A percentile compares a stretch with the other conserved stretches of the same genome.
These are phyloP conservation scores for Colletotrichum tropicale DNA, from an alignment of 2,329 filamentous ascomycete species.

Conservation along the genomic window DNA sequence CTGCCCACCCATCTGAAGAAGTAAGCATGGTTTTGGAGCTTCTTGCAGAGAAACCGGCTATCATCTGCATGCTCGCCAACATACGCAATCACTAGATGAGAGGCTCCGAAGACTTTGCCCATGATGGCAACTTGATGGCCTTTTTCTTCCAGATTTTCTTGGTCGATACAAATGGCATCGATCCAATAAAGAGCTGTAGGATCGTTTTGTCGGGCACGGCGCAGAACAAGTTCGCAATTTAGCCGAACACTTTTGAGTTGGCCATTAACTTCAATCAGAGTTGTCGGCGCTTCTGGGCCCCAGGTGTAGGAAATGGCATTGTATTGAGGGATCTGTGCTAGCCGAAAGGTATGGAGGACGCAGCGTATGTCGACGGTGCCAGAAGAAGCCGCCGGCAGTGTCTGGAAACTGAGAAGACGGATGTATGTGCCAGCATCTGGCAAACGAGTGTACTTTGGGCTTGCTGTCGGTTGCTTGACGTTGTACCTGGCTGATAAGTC, in stretches of 20 bases:
- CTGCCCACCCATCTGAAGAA: neutral
- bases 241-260: neutral
- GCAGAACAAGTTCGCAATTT: neutral
- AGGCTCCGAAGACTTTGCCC: neutral
- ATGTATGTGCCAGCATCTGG: neutral
- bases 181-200: neutral
- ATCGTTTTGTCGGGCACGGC: neutral
- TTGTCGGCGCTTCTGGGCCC: neutral
- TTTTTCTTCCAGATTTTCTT: neutral
- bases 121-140: neutral
- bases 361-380: neutral
- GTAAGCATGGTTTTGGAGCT: neutral
- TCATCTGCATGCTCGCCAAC: neutral
- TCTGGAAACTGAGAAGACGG: neutral
- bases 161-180: neutral
- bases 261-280: neutral
- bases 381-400: too few relatives aligned
- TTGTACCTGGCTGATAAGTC: neutral
- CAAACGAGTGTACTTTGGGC: neutral
- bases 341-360: neutral
- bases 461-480: neutral
- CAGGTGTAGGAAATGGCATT: neutral
- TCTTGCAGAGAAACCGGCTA: neutral
- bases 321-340: neutral
- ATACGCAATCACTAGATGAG: neutral